Percentiles rank a stretch among this genome's conserved stretches.
These are phyloP conservation scores for Clonostachys byssicola DNA, from an alignment of 2,329 filamentous ascomycete genomes.

Conservation along the genomic window DNA sequence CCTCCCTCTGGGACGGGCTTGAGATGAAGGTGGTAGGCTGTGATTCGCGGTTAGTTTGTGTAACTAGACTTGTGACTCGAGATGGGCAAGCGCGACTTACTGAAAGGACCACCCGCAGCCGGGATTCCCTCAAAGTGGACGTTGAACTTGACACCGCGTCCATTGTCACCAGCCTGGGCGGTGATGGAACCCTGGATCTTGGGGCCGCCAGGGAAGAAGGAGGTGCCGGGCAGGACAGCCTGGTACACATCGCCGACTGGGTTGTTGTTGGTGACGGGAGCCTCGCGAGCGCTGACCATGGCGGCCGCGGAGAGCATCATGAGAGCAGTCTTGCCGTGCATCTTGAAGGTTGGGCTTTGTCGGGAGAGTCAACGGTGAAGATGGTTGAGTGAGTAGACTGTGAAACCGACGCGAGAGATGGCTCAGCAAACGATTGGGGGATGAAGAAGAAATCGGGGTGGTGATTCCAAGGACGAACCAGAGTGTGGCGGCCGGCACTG, in stretches of 20 bases:
- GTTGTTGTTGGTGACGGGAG: constrained; percentile 50
- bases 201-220: too few relatives aligned
- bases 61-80: neutral
- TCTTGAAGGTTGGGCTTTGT: constrained; percentile 3
- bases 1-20: constrained; percentile 58
- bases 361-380: neutral
- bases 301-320: constrained; percentile 11
- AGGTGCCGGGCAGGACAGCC: constrained; percentile 41
- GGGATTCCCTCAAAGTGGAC: constrained; percentile 57
- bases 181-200: constrained; percentile 45
- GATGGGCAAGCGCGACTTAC: constrained; percentile 32
- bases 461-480: too few relatives aligned
- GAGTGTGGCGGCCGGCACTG: too few relatives aligned
- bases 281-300: constrained; percentile 30
- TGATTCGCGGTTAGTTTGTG: constrained; percentile 5
- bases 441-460: too few relatives aligned
- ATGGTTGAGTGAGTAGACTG: neutral
- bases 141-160: constrained; percentile 50
- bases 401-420: neutral
- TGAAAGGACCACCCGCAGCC: constrained; percentile 51
- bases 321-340: constrained; percentile 1
- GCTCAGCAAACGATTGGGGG: neutral
- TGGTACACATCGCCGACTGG: constrained; percentile 45
- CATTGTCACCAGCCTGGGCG: constrained; percentile 38
- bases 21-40: constrained; percentile 72